Base-by-base conservation (phyloP, 2,329 filamentous ascomycete species). In the Pseudogymnoascus sp. region DNA sequence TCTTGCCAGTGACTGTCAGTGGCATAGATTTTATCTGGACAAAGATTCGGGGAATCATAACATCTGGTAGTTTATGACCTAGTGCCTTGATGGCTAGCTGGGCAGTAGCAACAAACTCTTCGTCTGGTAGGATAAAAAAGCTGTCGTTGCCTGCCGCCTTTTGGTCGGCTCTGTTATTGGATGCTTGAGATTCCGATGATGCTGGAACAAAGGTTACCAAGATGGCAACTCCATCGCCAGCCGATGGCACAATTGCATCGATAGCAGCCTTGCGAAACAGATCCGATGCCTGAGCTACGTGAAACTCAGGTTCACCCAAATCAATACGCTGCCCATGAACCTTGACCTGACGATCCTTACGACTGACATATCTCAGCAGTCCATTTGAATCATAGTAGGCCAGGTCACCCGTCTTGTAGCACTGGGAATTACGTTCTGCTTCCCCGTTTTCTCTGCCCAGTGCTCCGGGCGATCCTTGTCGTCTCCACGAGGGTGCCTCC, bases 371-470 rank as follows among this genome's bases (percentile, higher is more conserved):
- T 36, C 82, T 79, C 64, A 86, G 84, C n/a, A 79, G 80, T 9
- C 76, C 77, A 66, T 86, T 80, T 57, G 82, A 74, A 25, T 86
- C 70, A 41, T 86, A 74, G 37, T 84, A 76, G 6, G 86, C 84
- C 1, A 86, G 72, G 70, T 87, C 84, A 9, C 84, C 84, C 5
- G 84, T 86, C n/a, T 83, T 77, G 66, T 87, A 87, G 18, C 86
- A 75, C 37, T 37, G 58, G 22, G 76, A 76, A 6, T 86, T 84
- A 1, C 86, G 72, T 69, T 87, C 84, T 9, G 84, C 84, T 6
- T 84, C 86, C 14, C 83, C 77, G 65, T 22, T 25, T n/a, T 16
- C 75, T 38, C 54, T 25, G 7, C 28, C 25, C n/a, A 4, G 38
- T 22, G 38, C 18, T 41, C 6, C 20, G 14, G 11, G 5, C 3